Conservation (phyloP, 2,329 filamentous ascomycete genomes). For the Podosphaera fusca region DNA sequence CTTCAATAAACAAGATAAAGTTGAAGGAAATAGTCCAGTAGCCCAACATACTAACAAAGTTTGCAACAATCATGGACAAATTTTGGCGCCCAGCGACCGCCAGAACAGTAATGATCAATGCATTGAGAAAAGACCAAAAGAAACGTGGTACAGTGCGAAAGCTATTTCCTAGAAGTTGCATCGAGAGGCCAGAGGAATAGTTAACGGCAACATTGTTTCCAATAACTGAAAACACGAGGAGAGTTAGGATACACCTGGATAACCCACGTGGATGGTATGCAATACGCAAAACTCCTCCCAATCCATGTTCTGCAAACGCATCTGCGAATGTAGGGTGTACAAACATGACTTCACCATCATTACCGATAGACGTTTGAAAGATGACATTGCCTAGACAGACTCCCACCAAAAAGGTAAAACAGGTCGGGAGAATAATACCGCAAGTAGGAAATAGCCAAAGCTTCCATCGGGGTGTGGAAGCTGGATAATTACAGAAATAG, state of each 20-base stretch:
- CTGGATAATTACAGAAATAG: conserved; percentile 16
- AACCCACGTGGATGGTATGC: conserved; percentile 23
- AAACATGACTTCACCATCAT: conserved; percentile 8
- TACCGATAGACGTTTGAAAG: conserved; percentile 3
- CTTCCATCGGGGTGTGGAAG: conserved; percentile 15
- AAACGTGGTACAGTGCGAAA: conserved; percentile 16
- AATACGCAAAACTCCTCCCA: conserved; percentile 24
- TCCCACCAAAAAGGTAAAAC: conserved; percentile 23
- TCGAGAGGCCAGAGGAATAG: conserved; percentile 13
- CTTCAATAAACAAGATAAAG: conserved; percentile 13
- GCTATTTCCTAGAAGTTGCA: conserved; percentile 14
- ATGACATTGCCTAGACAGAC: conserved; percentile 20
- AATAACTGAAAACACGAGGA: conserved; percentile 14
- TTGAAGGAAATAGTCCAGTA: conserved; percentile 16
- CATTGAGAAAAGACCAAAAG: conserved; percentile 14
- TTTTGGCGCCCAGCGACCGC: conserved; percentile 13
- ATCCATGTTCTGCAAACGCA: conserved; percentile 20
- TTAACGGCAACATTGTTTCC: conserved; percentile 15
- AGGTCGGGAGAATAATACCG: conserved; percentile 13
- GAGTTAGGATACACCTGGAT: conserved; percentile 22
- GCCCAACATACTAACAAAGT: conserved; percentile 14
- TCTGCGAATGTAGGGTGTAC: conserved; percentile 19
- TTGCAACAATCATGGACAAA: conserved; percentile 12
- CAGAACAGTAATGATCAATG: conserved; percentile 11
- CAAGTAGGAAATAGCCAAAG: conserved; percentile 12